phyloP scores from a whole-genome alignment of 2,329 filamentous ascomycete species.

The Cladosporium halotolerans region DNA sequence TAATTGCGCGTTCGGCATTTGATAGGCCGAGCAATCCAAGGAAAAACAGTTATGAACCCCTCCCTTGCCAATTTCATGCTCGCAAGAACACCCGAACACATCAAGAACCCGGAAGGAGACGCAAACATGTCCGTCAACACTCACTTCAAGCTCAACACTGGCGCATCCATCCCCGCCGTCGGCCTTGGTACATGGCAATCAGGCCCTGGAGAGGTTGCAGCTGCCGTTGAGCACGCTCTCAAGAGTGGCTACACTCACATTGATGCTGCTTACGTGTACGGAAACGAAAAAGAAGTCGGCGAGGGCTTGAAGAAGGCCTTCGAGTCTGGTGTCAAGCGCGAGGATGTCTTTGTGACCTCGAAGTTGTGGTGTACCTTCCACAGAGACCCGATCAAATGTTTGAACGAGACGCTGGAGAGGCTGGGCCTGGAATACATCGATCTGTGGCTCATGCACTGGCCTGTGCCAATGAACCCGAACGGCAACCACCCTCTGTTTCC shows the following conservation, averaged over 20 bases:
- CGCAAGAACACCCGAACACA: slow-evolving; percentile 23
- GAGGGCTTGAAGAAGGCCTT: slow-evolving; percentile 50
- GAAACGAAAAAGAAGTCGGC: slow-evolving; percentile 42
- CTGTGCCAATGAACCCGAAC: slow-evolving; percentile 71
- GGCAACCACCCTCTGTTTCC: slow-evolving; percentile 67
- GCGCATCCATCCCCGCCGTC: slow-evolving; percentile 33
- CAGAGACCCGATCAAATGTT: slow-evolving; percentile 65
- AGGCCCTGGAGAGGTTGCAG: slow-evolving; percentile 41
- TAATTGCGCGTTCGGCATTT: slow-evolving; percentile 4
- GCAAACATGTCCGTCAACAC: slow-evolving; percentile 25
- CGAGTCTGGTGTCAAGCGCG: slow-evolving; percentile 24
- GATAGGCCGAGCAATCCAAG: slow-evolving; percentile 1
- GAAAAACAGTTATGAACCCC: slow-evolving; percentile 23
- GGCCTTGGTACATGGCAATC: slow-evolving; percentile 36
- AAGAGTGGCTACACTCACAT: slow-evolving; percentile 50
- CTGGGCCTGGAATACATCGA: slow-evolving; percentile 77
- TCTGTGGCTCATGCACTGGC: slow-evolving; percentile 79
- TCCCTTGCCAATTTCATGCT: slow-evolving; percentile 27
- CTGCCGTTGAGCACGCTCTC: slow-evolving; percentile 42
- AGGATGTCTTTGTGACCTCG: slow-evolving; percentile 39
- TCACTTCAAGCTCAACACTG: slow-evolving; percentile 32
- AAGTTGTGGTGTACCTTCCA: slow-evolving; percentile 64
- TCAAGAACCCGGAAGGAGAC: slow-evolving; percentile 22
- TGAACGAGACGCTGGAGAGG: slow-evolving; percentile 66
- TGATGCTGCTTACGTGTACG: slow-evolving; percentile 53